Percentiles rank a stretch among this genome's conserved stretches.
These are phyloP conservation scores for Calendula officinalis DNA, from an alignment of 129 eudicot genomes.

Conservation along the genomic window DNA sequence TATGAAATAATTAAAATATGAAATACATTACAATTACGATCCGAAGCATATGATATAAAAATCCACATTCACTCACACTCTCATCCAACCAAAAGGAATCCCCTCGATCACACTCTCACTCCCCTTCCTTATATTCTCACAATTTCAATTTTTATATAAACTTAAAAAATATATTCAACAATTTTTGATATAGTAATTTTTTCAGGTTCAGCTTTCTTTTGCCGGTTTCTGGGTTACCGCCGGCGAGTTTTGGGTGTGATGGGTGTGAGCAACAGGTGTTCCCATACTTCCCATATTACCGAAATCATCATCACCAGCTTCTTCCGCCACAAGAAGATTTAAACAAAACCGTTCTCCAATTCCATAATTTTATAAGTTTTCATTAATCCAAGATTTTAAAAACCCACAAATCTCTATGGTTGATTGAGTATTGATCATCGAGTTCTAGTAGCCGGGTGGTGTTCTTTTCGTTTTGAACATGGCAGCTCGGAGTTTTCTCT, in stretches of 20 bases:
- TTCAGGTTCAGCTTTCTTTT: not conserved
- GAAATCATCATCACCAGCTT: constrained; percentile 89
- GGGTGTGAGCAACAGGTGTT: constrained; percentile 68
- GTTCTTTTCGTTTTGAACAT: constrained; percentile 25
- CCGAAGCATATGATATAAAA: constrained; percentile 26
- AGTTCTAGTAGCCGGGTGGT: constrained; percentile 14
- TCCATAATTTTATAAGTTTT: not conserved
- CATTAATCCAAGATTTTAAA: constrained; percentile 5
- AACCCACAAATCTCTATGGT: constrained; percentile 35
- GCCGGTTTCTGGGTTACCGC: constrained; percentile 19
- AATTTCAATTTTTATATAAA: not conserved
- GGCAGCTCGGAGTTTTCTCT: constrained; percentile 52
- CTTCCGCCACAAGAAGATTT: constrained; percentile 69
- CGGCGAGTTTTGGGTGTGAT: constrained; percentile 44
- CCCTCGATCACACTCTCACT: not conserved
- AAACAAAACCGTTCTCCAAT: not conserved
- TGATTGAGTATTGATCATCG: constrained; percentile 24
- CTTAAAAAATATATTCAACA: not conserved
- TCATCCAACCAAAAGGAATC: constrained; percentile 43
- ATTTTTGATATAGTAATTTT: not conserved
- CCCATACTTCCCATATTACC: constrained; percentile 91
- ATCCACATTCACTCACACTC: constrained; percentile 23
- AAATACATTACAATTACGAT: constrained; percentile 5
- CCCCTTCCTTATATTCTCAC: constrained; percentile 8
- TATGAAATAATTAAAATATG: not conserved